A percentile compares a stretch with the other conserved stretches of the same genome.
Conservation (phyloP, 2,329 filamentous ascomycete species). For the Sporothrix luriei region DNA sequence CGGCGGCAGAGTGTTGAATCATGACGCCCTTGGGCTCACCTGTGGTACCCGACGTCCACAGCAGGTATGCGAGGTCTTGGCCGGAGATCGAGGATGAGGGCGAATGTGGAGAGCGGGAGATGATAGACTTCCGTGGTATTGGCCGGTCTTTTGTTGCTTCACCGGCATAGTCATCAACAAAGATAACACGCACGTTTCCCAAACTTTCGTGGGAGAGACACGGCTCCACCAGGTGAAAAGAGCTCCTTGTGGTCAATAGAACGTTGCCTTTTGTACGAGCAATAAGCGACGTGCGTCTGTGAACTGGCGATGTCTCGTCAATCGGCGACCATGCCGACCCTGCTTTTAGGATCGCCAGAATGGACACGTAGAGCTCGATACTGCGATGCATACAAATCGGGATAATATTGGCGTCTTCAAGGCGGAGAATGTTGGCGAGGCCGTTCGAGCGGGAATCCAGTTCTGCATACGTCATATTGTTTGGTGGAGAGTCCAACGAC, state of each 20-base stretch:
- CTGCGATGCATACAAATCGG: constrained; percentile 47
- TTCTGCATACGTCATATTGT: constrained; percentile 43
- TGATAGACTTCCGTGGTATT: not conserved
- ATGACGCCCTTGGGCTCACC: constrained; percentile 63
- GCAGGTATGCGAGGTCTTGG: constrained; percentile 50
- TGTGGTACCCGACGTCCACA: constrained; percentile 62
- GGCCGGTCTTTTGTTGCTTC: constrained; percentile 8
- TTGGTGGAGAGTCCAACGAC: constrained; percentile 38
- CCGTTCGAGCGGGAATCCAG: constrained; percentile 43
- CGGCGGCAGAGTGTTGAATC: constrained; percentile 52
- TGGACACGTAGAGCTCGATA: constrained; percentile 51
- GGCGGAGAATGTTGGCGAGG: constrained; percentile 39
- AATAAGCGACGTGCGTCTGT: constrained; percentile 46
- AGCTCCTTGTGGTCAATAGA: constrained; percentile 39
- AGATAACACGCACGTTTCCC: constrained; percentile 34
- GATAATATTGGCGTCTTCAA: constrained; percentile 40
- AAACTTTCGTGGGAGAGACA: not conserved
- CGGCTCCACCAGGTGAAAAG: constrained; percentile 14
- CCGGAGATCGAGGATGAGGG: constrained; percentile 37
- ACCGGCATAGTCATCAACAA: constrained; percentile 40
- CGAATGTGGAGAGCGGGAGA: not conserved
- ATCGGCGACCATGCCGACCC: constrained; percentile 64
- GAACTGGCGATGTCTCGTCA: constrained; percentile 48
- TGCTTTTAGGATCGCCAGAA: constrained; percentile 59
- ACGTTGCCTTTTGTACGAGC: constrained; percentile 42